Evolutionary conservation across 805 yeast genomes (phyloP).

Genomic region (Kuraishia hungarica): DNA sequence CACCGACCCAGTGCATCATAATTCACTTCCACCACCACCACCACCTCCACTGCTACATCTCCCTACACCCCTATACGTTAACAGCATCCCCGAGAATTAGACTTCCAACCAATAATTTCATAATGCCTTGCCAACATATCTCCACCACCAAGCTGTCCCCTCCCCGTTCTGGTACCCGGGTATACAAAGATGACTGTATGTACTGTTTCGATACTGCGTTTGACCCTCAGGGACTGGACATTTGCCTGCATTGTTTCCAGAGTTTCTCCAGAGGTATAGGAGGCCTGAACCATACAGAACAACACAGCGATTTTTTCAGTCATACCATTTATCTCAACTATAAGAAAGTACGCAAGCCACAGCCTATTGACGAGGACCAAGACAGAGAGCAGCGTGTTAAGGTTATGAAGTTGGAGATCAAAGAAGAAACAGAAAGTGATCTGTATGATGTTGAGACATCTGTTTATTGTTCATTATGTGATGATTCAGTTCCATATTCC

Average conservation of each 20-base stretch:
- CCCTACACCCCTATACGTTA: no score
- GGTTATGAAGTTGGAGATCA: slow-evolving; percentile 59
- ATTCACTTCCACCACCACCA: no score
- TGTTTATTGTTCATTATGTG: slow-evolving; percentile 30
- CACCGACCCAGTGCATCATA: no score
- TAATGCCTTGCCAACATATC: background rate
- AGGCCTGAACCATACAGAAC: slow-evolving; percentile 38
- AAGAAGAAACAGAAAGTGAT: slow-evolving; percentile 55
- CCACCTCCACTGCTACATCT: no score
- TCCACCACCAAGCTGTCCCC: background rate
- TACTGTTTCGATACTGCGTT: slow-evolving; percentile 70
- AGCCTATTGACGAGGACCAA: slow-evolving; percentile 13
- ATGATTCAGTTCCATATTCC: slow-evolving; percentile 10
- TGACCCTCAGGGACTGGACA: slow-evolving; percentile 52
- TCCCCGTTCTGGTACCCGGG: slow-evolving; percentile 26
- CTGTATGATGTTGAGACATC: slow-evolving; percentile 38
- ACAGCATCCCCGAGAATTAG: no score
- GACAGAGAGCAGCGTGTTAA: slow-evolving; percentile 29
- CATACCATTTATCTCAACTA: slow-evolving; percentile 58
- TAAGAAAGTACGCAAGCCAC: slow-evolving; percentile 39
- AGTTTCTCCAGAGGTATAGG: slow-evolving; percentile 53
- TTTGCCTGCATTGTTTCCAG: slow-evolving; percentile 68
- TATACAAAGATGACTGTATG: slow-evolving; percentile 86
- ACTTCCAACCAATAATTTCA: background rate
- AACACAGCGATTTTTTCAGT: slow-evolving; percentile 43